Evolutionary conservation across 805 yeast species (phyloP).

Genomic region (Blastobotrys attinorum): DNA sequence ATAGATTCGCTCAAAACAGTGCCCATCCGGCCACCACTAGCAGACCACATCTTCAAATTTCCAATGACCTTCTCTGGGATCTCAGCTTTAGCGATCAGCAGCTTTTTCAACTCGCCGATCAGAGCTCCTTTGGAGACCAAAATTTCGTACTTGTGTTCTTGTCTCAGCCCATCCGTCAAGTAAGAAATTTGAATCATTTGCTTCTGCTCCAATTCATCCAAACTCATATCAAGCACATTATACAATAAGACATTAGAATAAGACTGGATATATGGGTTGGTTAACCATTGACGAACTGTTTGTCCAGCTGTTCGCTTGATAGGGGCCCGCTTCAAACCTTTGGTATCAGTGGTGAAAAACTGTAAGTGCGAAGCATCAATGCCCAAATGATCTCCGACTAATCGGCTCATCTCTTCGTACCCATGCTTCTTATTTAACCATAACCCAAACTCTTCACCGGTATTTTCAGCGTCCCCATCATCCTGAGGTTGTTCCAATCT

Average conservation of each 20-base stretch:
- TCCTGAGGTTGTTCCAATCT: slow-evolving; percentile 16
- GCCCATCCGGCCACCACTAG: slow-evolving; percentile 21
- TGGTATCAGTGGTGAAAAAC: slow-evolving; percentile 54
- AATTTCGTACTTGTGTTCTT: slow-evolving; percentile 60
- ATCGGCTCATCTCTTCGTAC: slow-evolving; percentile 53
- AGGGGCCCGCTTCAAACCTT: slow-evolving; percentile 37
- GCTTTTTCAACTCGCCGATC: slow-evolving; percentile 45
- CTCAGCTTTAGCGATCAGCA: slow-evolving; percentile 47
- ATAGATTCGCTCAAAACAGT: slow-evolving; percentile 31
- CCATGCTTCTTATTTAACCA: slow-evolving; percentile 61
- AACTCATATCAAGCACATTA: slow-evolving; percentile 66
- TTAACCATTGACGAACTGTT: slow-evolving; percentile 30
- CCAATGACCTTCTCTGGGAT: slow-evolving; percentile 37
- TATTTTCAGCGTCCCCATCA: slow-evolving; percentile 14
- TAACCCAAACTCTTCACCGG: slow-evolving; percentile 32
- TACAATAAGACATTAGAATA: slow-evolving; percentile 44
- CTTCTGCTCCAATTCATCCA: slow-evolving; percentile 72
- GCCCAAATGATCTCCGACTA: slow-evolving; percentile 46
- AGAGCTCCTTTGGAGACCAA: slow-evolving; percentile 58
- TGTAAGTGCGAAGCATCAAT: slow-evolving; percentile 57
- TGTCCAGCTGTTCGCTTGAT: slow-evolving; percentile 27
- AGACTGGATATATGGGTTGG: slow-evolving; percentile 13
- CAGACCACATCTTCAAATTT: slow-evolving; percentile 30
- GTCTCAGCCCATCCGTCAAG: slow-evolving; percentile 65
- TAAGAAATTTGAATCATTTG: slow-evolving; percentile 57